These are phyloP conservation scores for Aspergillus glaucus DNA, from an alignment of 2,329 filamentous ascomycete species.

Conservation along the genomic window DNA sequence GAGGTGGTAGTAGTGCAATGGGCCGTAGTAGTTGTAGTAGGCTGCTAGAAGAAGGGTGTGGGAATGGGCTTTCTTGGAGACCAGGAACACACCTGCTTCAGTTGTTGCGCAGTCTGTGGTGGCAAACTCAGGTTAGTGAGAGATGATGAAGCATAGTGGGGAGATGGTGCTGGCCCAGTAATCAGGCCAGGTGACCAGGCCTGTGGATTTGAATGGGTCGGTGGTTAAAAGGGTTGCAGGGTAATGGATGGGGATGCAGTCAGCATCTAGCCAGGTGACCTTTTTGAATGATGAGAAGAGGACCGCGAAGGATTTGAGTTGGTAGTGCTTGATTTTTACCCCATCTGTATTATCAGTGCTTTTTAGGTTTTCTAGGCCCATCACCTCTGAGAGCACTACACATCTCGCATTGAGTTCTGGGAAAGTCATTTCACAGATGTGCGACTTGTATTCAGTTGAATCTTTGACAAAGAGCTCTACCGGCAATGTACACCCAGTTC, in stretches of 20 bases:
- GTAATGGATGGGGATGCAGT: conserved; percentile 44
- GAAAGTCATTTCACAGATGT: conserved; percentile 31
- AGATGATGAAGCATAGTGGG: conserved; percentile 35
- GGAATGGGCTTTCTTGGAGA: conserved; percentile 29
- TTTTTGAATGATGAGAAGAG: conserved; percentile 52
- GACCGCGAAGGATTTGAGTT: conserved; percentile 51
- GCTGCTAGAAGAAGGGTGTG: conserved; percentile 25
- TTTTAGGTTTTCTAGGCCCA: conserved; percentile 37
- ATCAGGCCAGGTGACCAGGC: conserved; percentile 54
- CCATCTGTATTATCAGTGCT: background rate
- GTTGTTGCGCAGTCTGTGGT: conserved; percentile 27
- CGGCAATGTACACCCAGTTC: conserved; percentile 42
- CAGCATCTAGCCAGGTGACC: conserved; percentile 51
- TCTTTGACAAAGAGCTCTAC: conserved; percentile 35
- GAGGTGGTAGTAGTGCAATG: conserved; percentile 22
- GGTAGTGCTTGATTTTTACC: conserved; percentile 37
- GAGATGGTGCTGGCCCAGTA: conserved; percentile 37
- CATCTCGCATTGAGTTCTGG: conserved; percentile 31
- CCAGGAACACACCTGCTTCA: conserved; percentile 26
- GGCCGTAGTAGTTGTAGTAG: conserved; percentile 29
- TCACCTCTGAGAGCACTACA: conserved; percentile 32
- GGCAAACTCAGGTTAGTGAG: conserved; percentile 26
- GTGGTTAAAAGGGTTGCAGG: conserved; percentile 39
- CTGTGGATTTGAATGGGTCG: conserved; percentile 45
- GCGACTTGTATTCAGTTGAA: conserved; percentile 25